phyloP scores from a whole-genome alignment of 1,284 basidiomycete genomes.

The Trichosporon sp. region DNA sequence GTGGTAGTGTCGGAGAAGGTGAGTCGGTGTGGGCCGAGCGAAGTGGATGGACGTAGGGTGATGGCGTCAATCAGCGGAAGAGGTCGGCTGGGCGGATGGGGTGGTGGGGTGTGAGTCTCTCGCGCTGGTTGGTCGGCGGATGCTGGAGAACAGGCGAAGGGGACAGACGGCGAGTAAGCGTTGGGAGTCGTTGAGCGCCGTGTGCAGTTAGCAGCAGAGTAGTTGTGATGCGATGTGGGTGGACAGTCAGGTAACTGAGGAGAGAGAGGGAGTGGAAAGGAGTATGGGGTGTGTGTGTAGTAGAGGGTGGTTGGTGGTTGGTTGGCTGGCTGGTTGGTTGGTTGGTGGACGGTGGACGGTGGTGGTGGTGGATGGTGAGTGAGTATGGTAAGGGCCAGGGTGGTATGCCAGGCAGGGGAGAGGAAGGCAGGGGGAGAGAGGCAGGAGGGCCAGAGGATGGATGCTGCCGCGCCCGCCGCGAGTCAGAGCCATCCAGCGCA shows the following conservation, averaged over 20 bases:
- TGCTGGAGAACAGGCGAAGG: neutral
- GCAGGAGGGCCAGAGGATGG: too few species aligned
- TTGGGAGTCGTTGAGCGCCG: neutral
- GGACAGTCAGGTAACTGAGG: neutral
- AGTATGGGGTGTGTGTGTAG: neutral
- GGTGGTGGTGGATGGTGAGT: too few species aligned
- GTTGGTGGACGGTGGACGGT: too few species aligned
- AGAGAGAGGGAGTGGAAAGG: slow-evolving; percentile 3
- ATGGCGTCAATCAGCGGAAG: slow-evolving; percentile 5
- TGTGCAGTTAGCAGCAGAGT: neutral
- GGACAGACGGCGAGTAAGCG: neutral
- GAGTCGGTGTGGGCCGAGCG: neutral
- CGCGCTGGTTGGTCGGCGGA: neutral
- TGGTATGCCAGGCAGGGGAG: too few species aligned
- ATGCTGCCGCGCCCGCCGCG: too few species aligned
- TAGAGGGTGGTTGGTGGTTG: neutral
- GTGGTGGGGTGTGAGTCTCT: neutral
- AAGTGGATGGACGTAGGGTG: neutral
- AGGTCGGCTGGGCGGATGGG: neutral
- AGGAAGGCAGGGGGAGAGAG: too few species aligned
- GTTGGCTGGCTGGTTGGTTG: neutral
- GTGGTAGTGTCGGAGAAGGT: neutral
- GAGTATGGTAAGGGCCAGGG: too few species aligned
- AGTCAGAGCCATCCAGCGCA: too few species aligned
- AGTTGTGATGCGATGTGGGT: neutral